Evolutionary conservation across 2,329 filamentous ascomycete genomes (phyloP).

Genomic region (Aspergillus transmontanensis): DNA sequence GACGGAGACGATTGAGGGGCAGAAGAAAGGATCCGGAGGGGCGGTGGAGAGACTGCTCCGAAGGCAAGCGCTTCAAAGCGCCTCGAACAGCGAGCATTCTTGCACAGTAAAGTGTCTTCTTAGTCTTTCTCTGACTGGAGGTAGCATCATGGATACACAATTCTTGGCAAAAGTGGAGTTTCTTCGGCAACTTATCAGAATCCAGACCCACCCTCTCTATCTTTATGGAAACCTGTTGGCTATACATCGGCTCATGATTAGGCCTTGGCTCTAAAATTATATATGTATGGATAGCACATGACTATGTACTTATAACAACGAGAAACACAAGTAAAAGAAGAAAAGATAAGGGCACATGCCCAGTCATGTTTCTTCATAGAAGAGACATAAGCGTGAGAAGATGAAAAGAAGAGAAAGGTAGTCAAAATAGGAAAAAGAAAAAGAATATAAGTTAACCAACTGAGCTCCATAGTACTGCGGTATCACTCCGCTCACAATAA

Average conservation of each 20-base stretch:
- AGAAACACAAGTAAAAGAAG: neutral
- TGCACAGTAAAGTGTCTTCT: neutral
- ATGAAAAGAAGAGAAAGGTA: neutral
- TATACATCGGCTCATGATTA: too few species aligned
- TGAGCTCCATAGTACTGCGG: neutral
- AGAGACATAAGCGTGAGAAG: neutral
- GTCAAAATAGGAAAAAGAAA: neutral
- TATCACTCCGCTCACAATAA: slow-evolving; percentile 45
- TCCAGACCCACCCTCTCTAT: neutral
- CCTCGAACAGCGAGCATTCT: slow-evolving; percentile 25
- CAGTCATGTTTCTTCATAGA: neutral
- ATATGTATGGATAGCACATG: slow-evolving; percentile 11
- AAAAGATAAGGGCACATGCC: neutral
- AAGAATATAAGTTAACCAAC: slow-evolving; percentile 8
- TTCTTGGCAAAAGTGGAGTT: slow-evolving; percentile 20
- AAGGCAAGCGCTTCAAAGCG: slow-evolving; percentile 24
- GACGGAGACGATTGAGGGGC: slow-evolving; percentile 19
- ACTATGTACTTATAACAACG: slow-evolving; percentile 7
- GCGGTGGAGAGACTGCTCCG: slow-evolving; percentile 23
- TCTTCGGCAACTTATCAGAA: slow-evolving; percentile 2
- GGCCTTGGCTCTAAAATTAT: too few species aligned
- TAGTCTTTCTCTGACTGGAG: neutral
- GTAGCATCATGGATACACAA: neutral
- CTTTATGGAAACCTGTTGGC: too few species aligned
- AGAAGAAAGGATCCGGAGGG: slow-evolving; percentile 16